Percentiles rank a stretch among this genome's conserved stretches.
Conservation (phyloP, 345 rosid genomes). For the Eucalyptus erythrocorys region DNA sequence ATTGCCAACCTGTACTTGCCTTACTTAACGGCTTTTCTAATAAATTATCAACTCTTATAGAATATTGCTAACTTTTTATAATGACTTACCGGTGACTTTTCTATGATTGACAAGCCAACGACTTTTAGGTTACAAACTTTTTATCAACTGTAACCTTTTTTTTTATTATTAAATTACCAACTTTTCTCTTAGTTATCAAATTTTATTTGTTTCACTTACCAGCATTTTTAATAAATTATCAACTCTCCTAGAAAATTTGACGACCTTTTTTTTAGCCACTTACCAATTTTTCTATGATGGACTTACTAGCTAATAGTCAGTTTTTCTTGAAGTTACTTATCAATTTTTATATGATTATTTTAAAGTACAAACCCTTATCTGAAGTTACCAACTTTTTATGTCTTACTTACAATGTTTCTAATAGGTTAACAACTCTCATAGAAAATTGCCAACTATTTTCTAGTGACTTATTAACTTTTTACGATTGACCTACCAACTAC, state of each 20-base stretch:
- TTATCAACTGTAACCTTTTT: not conserved
- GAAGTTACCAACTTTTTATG: not conserved
- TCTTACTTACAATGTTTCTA: not conserved
- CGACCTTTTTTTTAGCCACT: not conserved
- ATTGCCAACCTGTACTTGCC: not conserved
- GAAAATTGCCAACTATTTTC: not conserved
- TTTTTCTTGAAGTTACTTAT: not conserved
- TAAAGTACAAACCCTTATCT: not conserved
- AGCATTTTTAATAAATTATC: not conserved
- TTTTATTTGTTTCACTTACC: not conserved
- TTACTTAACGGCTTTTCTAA: not conserved
- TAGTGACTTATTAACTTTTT: not conserved
- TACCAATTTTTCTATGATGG: not conserved
- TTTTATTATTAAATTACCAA: not conserved
- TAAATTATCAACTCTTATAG: not conserved
- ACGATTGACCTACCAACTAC: not conserved
- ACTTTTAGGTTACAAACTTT: not conserved
- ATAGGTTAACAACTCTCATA: not conserved
- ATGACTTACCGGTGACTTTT: not conserved
- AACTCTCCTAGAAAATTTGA: not conserved
- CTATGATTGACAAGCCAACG: not conserved
- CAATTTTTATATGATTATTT: not conserved
- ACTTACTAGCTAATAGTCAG: not conserved
- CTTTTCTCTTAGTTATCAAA: not conserved
- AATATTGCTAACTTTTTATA: not conserved